Percentiles rank a stretch among this genome's conserved stretches.
These are phyloP conservation scores for Chenopodium formosanum DNA, from an alignment of 148 eudicot species.

Conservation along the genomic window DNA sequence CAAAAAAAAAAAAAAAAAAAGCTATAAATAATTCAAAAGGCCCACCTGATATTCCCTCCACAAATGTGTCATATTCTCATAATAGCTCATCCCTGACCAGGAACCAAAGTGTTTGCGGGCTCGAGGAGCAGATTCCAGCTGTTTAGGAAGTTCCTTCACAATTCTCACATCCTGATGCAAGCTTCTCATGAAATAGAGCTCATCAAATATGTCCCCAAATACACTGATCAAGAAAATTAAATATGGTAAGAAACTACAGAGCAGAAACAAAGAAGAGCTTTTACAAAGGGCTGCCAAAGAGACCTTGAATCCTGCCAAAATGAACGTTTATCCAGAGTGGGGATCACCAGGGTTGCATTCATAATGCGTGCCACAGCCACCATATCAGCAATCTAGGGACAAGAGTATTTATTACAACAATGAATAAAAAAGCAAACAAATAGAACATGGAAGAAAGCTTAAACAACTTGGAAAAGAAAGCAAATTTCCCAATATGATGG, in stretches of 20 bases:
- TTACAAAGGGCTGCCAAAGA: conserved; percentile 18
- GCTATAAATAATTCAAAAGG: neutral
- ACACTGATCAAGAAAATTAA: conserved; percentile 44
- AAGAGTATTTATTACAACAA: conserved; percentile 25
- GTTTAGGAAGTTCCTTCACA: conserved; percentile 71
- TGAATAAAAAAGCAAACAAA: neutral
- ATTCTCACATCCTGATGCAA: conserved; percentile 67
- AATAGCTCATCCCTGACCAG: conserved; percentile 81
- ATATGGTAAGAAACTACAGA: conserved; percentile 14
- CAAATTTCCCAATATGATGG: neutral
- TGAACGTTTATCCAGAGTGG: conserved; percentile 81
- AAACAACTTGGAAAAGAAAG: neutral
- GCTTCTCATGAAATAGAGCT: conserved; percentile 58
- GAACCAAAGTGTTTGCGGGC: conserved; percentile 90
- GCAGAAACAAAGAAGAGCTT: conserved; percentile 12
- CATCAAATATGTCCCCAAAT: conserved; percentile 82
- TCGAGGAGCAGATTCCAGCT: conserved; percentile 69
- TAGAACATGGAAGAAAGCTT: conserved; percentile 8
- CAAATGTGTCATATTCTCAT: conserved; percentile 65
- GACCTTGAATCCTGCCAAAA: conserved; percentile 96
- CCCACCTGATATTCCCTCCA: conserved; percentile 78
- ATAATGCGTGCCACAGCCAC: conserved; percentile 87
- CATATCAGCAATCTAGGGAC: conserved; percentile 83
- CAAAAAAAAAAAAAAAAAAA: neutral
- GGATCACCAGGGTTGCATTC: conserved; percentile 90